Evolutionary conservation across 805 yeast species (phyloP), one percentile per base, ranked within the genome.

Genomic region (Candida boidinii): DNA sequence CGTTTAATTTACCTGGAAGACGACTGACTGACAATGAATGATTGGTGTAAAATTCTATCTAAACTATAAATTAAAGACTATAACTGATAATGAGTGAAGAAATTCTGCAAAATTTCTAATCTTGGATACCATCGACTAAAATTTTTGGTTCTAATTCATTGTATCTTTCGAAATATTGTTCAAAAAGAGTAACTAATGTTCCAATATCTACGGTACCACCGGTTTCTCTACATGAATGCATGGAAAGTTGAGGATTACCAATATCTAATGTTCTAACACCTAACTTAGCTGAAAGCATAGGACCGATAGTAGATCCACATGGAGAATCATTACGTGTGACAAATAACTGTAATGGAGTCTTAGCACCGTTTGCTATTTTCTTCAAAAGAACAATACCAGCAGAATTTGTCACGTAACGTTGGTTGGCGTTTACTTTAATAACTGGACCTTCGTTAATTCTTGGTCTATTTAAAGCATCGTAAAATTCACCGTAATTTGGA

Each of bases 301-400:
- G 97, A 1, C 97, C 98, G 49, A 90, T 90, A 2, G 98, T 90
- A 2, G 94, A 80, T 3, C 98, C 98, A 59, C 97, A 90, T 3
- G 96, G 85, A 3, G 94, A 77, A 51, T 83, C 95, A 54, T 90
- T 92, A 35, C 90, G 73, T 18, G 82, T 94, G n/a, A 88, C 96
- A 61, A 90, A 86, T 36, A 87, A 57, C 57, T 90, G 98, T 40
- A 90, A 58, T 13, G 96, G 96, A n/a, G 83, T 79, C 44, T 71
- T 59, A 4, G 76, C 78, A 18, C 48, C 46, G 30, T 76, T 69
- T 3, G 94, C 96, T 32, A 82, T 58, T 40, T 76, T 68, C 51
- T 86, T 80, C 31, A 90, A 46, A 34, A 90, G 56, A 4, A 86
- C 84, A 36, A 87, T 70, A 19, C 97, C 97, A 0, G 88, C 80